Evolutionary conservation across 1,284 basidiomycete genomes (phyloP).

Genomic region (Bjerkandera adusta): DNA sequence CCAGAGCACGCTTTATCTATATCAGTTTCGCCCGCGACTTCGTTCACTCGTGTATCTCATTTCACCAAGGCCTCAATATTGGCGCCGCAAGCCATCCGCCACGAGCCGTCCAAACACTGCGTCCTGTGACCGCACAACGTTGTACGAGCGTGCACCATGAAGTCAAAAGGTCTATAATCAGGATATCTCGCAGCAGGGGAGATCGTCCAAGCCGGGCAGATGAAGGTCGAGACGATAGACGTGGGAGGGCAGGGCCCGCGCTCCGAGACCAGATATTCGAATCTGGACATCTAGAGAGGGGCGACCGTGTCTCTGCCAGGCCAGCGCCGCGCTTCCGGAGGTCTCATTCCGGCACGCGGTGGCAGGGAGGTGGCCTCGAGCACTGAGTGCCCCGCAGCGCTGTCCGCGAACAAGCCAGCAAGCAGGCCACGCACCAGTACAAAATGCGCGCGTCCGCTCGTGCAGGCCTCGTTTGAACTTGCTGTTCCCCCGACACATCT

Average conservation of each 20-base stretch:
- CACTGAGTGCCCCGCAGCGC: slow-evolving; percentile 21
- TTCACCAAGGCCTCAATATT: background rate
- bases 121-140: background rate
- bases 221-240: too few relatives aligned
- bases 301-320: background rate
- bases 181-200: background rate
- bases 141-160: too few relatives aligned
- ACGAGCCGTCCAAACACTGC: background rate
- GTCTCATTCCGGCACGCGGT: slow-evolving; percentile 29
- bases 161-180: background rate
- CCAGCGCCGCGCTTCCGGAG: slow-evolving; percentile 11
- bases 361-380: slow-evolving; percentile 24
- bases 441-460: slow-evolving; percentile 12
- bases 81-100: slow-evolving; percentile 2
- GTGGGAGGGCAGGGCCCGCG: too few relatives aligned
- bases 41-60: slow-evolving; percentile 11
- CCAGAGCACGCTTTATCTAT: slow-evolving; percentile 7
- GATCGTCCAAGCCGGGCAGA: too few relatives aligned
- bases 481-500: background rate
- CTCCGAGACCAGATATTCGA: too few relatives aligned
- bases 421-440: slow-evolving; percentile 12
- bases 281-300: slow-evolving; percentile 2
- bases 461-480: slow-evolving; percentile 1
- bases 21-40: background rate
- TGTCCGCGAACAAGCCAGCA: slow-evolving; percentile 8